These are phyloP conservation scores for Candida stauntonica DNA, from an alignment of 805 yeast genomes.

Conservation along the genomic window DNA sequence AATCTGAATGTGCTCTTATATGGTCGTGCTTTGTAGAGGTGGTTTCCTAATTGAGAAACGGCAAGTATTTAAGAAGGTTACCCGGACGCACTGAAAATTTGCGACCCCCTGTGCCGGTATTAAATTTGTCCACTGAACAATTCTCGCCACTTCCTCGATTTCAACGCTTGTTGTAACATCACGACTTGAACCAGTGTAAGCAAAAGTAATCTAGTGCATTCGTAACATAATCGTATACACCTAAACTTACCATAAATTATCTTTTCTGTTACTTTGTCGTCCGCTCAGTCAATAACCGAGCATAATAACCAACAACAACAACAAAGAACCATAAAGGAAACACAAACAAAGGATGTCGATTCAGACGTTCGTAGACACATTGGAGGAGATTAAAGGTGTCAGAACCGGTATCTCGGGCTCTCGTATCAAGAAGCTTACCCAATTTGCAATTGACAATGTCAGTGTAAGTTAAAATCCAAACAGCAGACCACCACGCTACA, in stretches of 20 bases:
- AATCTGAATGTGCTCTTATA: neutral
- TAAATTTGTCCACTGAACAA: too few species aligned
- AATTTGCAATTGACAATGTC: slow-evolving; percentile 69
- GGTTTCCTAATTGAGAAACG: too few species aligned
- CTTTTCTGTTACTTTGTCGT: neutral
- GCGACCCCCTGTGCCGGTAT: too few species aligned
- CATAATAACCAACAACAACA: neutral
- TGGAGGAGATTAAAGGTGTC: slow-evolving; percentile 43
- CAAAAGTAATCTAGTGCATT: too few species aligned
- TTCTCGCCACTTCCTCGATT: too few species aligned
- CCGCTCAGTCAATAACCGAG: neutral
- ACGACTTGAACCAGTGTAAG: neutral
- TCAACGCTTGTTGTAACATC: neutral
- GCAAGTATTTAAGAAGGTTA: too few species aligned
- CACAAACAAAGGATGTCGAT: slow-evolving; percentile 26
- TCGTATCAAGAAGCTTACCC: slow-evolving; percentile 82
- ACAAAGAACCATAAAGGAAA: neutral
- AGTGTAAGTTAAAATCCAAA: slow-evolving; percentile 23
- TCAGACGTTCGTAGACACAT: slow-evolving; percentile 34
- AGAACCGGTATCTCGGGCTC: slow-evolving; percentile 94
- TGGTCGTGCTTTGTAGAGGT: too few species aligned
- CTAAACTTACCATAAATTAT: too few species aligned
- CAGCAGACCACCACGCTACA: too few species aligned
- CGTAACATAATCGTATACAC: neutral
- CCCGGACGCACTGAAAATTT: too few species aligned